A percentile compares a stretch with the other conserved stretches of the same genome.
phyloP scores from a whole-genome alignment of 169 alveolate genomes.

The Plasmodium fragile region DNA sequence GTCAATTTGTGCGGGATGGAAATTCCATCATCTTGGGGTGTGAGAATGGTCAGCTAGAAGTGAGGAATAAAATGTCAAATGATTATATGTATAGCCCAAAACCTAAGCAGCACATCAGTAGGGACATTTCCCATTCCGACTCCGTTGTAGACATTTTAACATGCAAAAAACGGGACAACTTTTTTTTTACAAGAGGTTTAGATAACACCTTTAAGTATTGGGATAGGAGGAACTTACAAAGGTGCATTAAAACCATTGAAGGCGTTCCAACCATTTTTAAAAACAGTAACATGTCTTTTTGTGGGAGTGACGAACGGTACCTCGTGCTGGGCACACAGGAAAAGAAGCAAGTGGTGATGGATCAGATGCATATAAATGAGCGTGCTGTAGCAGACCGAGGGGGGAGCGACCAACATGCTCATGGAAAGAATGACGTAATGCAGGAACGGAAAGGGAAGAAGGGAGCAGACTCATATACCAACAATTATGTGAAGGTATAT shows the following conservation, averaged over 20 bases:
- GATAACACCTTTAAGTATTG: slow-evolving; percentile 51
- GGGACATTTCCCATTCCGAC: slow-evolving; percentile 9
- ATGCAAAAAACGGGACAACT: slow-evolving; percentile 24
- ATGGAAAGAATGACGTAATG: not conserved
- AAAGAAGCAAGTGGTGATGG: not conserved
- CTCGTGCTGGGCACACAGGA: slow-evolving; percentile 8
- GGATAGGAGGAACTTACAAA: slow-evolving; percentile 39
- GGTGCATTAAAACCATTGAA: slow-evolving; percentile 10
- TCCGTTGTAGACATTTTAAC: slow-evolving; percentile 42
- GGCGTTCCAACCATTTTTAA: not conserved
- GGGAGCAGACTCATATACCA: not conserved
- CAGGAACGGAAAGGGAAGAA: not conserved
- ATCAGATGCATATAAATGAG: not conserved
- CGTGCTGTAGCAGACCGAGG: not conserved
- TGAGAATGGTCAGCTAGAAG: slow-evolving; percentile 36
- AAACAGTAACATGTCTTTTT: slow-evolving; percentile 45
- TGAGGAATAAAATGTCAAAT: slow-evolving; percentile 57
- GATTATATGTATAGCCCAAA: slow-evolving; percentile 39
- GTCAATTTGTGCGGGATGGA: slow-evolving; percentile 40
- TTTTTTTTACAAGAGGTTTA: slow-evolving; percentile 48
- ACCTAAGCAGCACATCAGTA: not conserved
- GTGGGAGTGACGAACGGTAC: slow-evolving; percentile 7
- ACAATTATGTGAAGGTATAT: slow-evolving; percentile 33
- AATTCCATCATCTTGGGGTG: slow-evolving; percentile 52
- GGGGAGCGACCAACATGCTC: not conserved